Conservation (phyloP, 1,284 basidiomycete species). For the Ceratobasidium theobromae region DNA sequence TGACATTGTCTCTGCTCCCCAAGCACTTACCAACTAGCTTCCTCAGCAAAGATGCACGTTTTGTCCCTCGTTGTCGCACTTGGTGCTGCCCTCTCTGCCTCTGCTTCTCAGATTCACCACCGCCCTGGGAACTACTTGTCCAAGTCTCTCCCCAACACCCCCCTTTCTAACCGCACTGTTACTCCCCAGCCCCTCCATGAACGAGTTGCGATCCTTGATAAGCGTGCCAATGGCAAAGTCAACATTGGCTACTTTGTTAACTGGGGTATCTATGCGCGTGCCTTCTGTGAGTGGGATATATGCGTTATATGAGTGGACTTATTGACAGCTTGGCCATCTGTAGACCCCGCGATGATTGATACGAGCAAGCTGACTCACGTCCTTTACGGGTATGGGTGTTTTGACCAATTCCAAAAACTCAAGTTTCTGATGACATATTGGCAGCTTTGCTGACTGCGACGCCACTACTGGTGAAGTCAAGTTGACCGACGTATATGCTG, state of each 20-base stretch:
- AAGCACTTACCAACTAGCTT: too few species aligned
- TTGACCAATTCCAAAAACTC: not conserved
- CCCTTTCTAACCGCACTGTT: slow-evolving; percentile 46
- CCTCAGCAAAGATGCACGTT: slow-evolving; percentile 16
- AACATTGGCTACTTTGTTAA: slow-evolving; percentile 59
- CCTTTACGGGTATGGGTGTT: slow-evolving; percentile 57
- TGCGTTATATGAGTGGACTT: too few species aligned
- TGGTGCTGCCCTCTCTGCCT: slow-evolving; percentile 23
- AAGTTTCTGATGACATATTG: slow-evolving; percentile 35
- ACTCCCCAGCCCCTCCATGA: slow-evolving; percentile 37
- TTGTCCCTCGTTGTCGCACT: slow-evolving; percentile 17
- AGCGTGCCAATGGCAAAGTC: slow-evolving; percentile 52
- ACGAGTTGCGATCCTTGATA: slow-evolving; percentile 37
- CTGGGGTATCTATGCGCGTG: slow-evolving; percentile 31
- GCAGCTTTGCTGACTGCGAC: slow-evolving; percentile 73
- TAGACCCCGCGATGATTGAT: slow-evolving; percentile 63
- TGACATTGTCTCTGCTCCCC: too few species aligned
- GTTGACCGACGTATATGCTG: slow-evolving; percentile 81
- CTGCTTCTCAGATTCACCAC: slow-evolving; percentile 58
- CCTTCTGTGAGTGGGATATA: slow-evolving; percentile 17
- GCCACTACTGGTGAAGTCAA: slow-evolving; percentile 63
- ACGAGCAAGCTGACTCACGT: slow-evolving; percentile 67
- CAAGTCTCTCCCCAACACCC: slow-evolving; percentile 39
- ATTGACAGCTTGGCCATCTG: slow-evolving; percentile 31
- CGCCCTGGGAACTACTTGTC: slow-evolving; percentile 53